phyloP scores from a whole-genome alignment of 2,329 filamentous ascomycete genomes.

The Aspergillus niger region DNA sequence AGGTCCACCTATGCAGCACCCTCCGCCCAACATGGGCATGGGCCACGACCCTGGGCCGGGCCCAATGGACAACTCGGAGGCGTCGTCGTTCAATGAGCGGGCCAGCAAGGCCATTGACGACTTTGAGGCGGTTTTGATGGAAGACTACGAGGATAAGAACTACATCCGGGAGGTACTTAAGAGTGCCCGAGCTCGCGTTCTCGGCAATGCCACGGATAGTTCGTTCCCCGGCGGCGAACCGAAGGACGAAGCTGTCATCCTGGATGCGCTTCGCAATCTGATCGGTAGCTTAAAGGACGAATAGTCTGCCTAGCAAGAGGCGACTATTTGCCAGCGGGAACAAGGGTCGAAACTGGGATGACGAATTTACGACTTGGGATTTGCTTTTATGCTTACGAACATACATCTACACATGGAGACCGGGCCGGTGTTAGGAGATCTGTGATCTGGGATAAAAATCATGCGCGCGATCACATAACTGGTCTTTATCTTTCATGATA shows the following conservation, averaged over 20 bases:
- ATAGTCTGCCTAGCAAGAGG: conserved; percentile 8
- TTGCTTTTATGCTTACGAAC: conserved; percentile 15
- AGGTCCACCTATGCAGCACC: conserved; percentile 23
- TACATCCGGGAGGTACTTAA: conserved; percentile 48
- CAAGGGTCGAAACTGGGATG: conserved; percentile 4
- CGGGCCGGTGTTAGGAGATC: conserved; percentile 18
- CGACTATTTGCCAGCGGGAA: background rate
- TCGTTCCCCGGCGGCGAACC: conserved; percentile 48
- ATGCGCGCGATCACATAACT: conserved; percentile 1
- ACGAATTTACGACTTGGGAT: conserved; percentile 17
- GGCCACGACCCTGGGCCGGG: conserved; percentile 24
- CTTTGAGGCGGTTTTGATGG: conserved; percentile 48
- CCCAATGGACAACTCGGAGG: conserved; percentile 29
- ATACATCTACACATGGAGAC: conserved; percentile 11
- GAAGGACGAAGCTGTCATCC: conserved; percentile 47
- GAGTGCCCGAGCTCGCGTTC: conserved; percentile 44
- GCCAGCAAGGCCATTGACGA: conserved; percentile 49
- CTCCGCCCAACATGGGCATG: conserved; percentile 19
- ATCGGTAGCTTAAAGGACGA: conserved; percentile 44
- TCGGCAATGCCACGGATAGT: conserved; percentile 43
- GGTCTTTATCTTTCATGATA: background rate
- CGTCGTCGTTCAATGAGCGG: conserved; percentile 42
- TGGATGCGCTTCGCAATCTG: conserved; percentile 43
- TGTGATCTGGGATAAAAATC: conserved; percentile 4
- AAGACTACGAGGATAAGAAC: conserved; percentile 49